phyloP scores from a whole-genome alignment of 1,284 basidiomycete genomes.

The Sphaerobolus stellatus region DNA sequence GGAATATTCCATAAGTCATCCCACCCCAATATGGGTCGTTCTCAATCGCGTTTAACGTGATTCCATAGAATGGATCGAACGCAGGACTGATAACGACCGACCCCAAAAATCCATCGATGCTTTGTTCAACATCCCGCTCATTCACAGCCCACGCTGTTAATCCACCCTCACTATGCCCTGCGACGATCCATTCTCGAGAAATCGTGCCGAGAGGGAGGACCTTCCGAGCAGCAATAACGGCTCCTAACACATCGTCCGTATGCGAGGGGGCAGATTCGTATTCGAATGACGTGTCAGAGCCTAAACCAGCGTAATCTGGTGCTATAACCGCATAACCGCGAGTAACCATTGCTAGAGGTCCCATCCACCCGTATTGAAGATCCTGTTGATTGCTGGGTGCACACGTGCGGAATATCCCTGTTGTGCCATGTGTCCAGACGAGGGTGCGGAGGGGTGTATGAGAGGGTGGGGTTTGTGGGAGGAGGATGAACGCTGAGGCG shows the following conservation, averaged over 20 bases:
- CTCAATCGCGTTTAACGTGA: background rate
- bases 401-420: slow-evolving; percentile 7
- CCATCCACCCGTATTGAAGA: slow-evolving; percentile 3
- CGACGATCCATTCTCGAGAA: slow-evolving; percentile 2
- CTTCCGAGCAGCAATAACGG: slow-evolving; percentile 1
- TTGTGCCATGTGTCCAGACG: slow-evolving; percentile 8
- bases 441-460: background rate
- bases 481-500: slow-evolving; percentile 7
- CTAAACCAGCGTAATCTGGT: slow-evolving; percentile 6
- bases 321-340: slow-evolving; percentile 8
- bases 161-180: slow-evolving; percentile 10
- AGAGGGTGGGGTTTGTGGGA: slow-evolving; percentile 7
- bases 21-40: background rate
- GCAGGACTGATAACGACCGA: slow-evolving; percentile 4
- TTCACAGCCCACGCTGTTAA: slow-evolving; percentile 6
- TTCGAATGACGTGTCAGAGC: slow-evolving; percentile 8
- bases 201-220: background rate
- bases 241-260: background rate
- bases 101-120: slow-evolving; percentile 7
- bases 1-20: slow-evolving; percentile 1
- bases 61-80: slow-evolving; percentile 2
- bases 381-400: slow-evolving; percentile 7
- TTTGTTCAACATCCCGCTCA: slow-evolving; percentile 4
- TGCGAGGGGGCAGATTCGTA: slow-evolving; percentile 5
- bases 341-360: slow-evolving; percentile 6